Evolutionary conservation across 257 asterid species (phyloP).

Genomic region (Ballota nigra): DNA sequence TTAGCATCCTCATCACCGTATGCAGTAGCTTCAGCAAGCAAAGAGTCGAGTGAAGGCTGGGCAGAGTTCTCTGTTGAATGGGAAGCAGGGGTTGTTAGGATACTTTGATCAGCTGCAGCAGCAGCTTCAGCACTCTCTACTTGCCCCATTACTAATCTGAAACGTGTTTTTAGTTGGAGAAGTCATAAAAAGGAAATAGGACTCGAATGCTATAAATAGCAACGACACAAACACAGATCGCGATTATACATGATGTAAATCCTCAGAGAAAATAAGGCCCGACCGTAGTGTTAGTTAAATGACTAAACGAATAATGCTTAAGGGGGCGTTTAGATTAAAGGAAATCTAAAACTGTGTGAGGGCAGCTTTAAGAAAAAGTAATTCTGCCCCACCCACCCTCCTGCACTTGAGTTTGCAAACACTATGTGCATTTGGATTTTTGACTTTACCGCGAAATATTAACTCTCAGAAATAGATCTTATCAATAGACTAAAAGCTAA

Average conservation of each 20-base stretch:
- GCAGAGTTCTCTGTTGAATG: constrained; percentile 22
- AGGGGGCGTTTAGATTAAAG: too few relatives aligned
- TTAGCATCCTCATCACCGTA: constrained; percentile 51
- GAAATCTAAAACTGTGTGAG: too few relatives aligned
- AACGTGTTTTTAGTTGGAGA: background rate
- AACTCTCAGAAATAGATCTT: background rate
- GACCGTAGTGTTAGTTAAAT: too few relatives aligned
- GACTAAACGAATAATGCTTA: background rate
- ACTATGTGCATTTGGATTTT: background rate
- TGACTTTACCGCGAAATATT: background rate
- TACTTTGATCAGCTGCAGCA: constrained; percentile 32
- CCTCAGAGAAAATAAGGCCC: background rate
- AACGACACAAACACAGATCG: background rate
- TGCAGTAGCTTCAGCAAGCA: constrained; percentile 79
- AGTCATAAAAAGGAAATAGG: background rate
- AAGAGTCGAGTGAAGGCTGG: constrained; percentile 58
- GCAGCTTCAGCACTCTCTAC: constrained; percentile 27
- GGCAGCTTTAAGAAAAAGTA: too few relatives aligned
- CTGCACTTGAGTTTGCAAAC: background rate
- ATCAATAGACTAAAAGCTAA: background rate
- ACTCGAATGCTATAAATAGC: background rate
- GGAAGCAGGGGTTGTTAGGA: constrained; percentile 25
- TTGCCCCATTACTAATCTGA: constrained; percentile 48
- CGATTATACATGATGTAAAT: background rate
- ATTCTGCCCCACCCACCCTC: too few relatives aligned